A percentile compares a stretch with the other conserved stretches of the same genome.
These are phyloP conservation scores for Choanephora cucurbitarum DNA, from an alignment of 371 early-diverging fungal genomes.

Conservation along the genomic window DNA sequence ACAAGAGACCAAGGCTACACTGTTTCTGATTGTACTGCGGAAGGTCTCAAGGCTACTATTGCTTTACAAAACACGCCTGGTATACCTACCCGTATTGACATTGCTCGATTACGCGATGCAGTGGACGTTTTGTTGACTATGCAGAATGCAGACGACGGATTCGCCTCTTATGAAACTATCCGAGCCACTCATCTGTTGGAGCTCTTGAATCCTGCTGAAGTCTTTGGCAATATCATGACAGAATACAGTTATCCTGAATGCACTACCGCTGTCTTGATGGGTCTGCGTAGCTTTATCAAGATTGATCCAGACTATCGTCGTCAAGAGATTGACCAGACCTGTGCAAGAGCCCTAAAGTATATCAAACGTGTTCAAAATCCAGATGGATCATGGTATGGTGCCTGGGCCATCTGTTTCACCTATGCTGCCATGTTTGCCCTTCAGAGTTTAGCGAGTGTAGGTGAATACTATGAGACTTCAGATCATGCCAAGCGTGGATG, in stretches of 20 bases:
- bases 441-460: constrained; percentile 83
- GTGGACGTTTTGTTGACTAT: constrained; percentile 89
- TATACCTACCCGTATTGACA: constrained; percentile 40
- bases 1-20: constrained; percentile 93
- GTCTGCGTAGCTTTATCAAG: constrained; percentile 76
- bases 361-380: constrained; percentile 71
- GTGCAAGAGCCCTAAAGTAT: constrained; percentile 69
- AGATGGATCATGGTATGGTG: constrained; percentile 95
- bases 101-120: constrained; percentile 78
- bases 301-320: constrained; percentile 80
- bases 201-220: constrained; percentile 91
- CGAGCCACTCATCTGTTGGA: constrained; percentile 85
- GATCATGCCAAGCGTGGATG: constrained; percentile 61
- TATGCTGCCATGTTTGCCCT: constrained; percentile 96
- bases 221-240: constrained; percentile 95
- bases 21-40: constrained; percentile 97
- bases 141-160: constrained; percentile 92
- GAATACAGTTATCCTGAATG: constrained; percentile 98
- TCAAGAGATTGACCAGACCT: constrained; percentile 74
- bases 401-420: constrained; percentile 97
- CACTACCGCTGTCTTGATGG: constrained; percentile 91
- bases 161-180: constrained; percentile 87
- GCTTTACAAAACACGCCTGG: constrained; percentile 67
- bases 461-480: constrained; percentile 76
- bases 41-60: constrained; percentile 85